Evolutionary conservation across 768 basidiomycete genomes (phyloP).

Genomic region (Lentinula sp.): DNA sequence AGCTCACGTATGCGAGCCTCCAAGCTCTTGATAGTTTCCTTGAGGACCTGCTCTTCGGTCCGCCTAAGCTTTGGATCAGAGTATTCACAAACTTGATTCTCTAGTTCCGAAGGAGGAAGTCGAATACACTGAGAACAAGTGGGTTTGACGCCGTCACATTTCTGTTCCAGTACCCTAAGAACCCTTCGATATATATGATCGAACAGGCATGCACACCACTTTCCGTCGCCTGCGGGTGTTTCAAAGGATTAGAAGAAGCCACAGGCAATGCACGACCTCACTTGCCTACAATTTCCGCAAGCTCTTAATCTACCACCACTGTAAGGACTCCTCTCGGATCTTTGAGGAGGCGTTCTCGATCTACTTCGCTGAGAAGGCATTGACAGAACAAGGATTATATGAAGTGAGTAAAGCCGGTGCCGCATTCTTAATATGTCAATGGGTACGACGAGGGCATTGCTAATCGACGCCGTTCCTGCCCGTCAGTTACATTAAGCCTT

Average conservation of each 20-base stretch:
- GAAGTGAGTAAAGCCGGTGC: background rate
- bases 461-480: background rate
- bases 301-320: background rate
- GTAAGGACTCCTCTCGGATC: background rate
- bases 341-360: background rate
- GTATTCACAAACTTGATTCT: constrained; percentile 28
- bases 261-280: background rate
- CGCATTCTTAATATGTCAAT: background rate
- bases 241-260: background rate
- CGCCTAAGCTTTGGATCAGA: constrained; percentile 25
- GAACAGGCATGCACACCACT: background rate
- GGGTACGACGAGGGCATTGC: background rate
- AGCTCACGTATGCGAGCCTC: constrained; percentile 30
- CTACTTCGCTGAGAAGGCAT: background rate
- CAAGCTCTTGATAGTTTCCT: constrained; percentile 31
- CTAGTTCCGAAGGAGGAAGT: constrained; percentile 23
- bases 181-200: background rate
- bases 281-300: constrained; percentile 2
- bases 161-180: constrained; percentile 15
- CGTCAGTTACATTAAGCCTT: background rate
- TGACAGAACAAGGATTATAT: background rate
- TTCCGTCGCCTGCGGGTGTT: background rate
- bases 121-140: constrained; percentile 32
- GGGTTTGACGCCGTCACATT: constrained; percentile 35
- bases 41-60: constrained; percentile 29